Evolutionary conservation across 768 basidiomycete genomes (phyloP).

Genomic region (Macrolepiota albuminosa): DNA sequence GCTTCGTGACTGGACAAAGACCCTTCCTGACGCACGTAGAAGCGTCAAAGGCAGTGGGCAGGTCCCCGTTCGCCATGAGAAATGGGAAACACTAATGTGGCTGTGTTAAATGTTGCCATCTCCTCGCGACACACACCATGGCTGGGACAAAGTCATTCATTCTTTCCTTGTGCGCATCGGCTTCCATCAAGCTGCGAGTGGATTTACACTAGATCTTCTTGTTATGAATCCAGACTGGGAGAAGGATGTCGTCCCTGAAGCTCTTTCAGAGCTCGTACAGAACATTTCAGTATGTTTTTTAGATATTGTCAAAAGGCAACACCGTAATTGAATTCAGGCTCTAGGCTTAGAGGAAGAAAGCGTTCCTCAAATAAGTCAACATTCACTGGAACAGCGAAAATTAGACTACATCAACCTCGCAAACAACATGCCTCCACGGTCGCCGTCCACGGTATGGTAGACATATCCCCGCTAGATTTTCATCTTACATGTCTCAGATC

Average conservation of each 20-base stretch:
- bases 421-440: constrained; percentile 40
- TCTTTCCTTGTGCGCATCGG: constrained; percentile 52
- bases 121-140: constrained; percentile 34
- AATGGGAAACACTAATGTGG: neutral
- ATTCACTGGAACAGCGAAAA: constrained; percentile 62
- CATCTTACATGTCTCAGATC: constrained; percentile 35
- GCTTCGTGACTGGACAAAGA: constrained; percentile 65
- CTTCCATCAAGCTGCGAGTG: constrained; percentile 52
- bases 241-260: constrained; percentile 46
- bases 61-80: constrained; percentile 9
- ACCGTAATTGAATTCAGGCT: constrained; percentile 17
- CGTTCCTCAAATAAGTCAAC: constrained; percentile 4
- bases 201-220: constrained; percentile 67
- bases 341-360: constrained; percentile 11
- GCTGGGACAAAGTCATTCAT: constrained; percentile 59
- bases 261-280: constrained; percentile 46
- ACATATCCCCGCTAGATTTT: neutral
- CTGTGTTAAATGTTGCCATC: constrained; percentile 22
- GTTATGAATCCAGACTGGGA: constrained; percentile 69
- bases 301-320: neutral
- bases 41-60: constrained; percentile 52
- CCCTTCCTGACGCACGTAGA: constrained; percentile 63
- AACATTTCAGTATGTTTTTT: constrained; percentile 43
- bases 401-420: constrained; percentile 52
- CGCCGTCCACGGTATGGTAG: constrained; percentile 54